Base-by-base conservation (phyloP, 345 rosid species). In the Mallotus nudiflorus region DNA sequence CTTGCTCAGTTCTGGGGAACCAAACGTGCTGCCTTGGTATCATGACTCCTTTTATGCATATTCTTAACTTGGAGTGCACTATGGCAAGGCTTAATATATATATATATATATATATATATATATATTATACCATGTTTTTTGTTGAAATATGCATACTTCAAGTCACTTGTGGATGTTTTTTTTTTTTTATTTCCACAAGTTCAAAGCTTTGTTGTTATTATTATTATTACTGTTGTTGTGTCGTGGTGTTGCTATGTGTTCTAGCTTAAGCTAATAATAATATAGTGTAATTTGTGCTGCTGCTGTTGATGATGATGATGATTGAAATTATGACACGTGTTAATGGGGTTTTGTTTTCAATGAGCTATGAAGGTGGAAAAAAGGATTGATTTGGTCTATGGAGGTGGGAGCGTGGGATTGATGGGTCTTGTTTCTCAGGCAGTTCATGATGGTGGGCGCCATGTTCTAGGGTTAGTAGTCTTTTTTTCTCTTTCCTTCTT, bases 341-440 rank as follows among this genome's bases (percentile, higher is more conserved):
- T 77, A 72, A 78, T 76, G 82, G 75, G 75, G 71, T 75, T 67
- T 80, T 77, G 72, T 72, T 71, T 75, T 73, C 74, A 35, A 81
- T 83, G 83, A 37, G 40, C 65, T 62, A 11, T 25, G 70, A 73
- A 92, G 98, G 98, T 93, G 86, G 97, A 91, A 75, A 88, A 85
- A 79, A 88, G 88, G 80, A 91, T 91, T 88, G 97, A 93, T 82
- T 82, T 93, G 88, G 97, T 93, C 58, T 93, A 91, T 74, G 98
- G 98, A 77, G 98, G 98, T 66, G 96, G 98, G 57, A 91, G 97
- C 91, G 90, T 91, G 86, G 98, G 98, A 55, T 85, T 93, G 78
- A 93, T 93, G 98, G 98, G 97, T 78, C 93, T 93, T 68, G 93
- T 93, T 79, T 93, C 98, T 82, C 98, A 93, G 74, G 97, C 92